Percentiles rank a stretch among this genome's conserved stretches.
These are phyloP conservation scores for Chondrostereum purpureum DNA, from an alignment of 1,284 basidiomycete species.

Conservation along the genomic window DNA sequence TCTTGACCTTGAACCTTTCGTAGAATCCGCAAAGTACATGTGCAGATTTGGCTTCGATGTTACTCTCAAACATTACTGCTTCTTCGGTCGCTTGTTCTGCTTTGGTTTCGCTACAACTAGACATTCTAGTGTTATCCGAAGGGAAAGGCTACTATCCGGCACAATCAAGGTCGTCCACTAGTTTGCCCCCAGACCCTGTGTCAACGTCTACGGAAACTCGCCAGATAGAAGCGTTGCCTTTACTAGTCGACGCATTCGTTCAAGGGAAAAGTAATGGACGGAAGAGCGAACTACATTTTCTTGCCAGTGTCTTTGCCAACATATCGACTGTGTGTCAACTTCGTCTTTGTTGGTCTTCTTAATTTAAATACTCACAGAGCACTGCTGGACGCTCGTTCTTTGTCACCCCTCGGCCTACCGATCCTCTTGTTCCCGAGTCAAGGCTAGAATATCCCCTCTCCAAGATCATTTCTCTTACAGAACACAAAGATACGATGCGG, in stretches of 20 bases:
- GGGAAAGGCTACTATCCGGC: slow-evolving; percentile 56
- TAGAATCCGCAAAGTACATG: slow-evolving; percentile 87
- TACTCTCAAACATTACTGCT: slow-evolving; percentile 90
- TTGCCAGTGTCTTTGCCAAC: slow-evolving; percentile 90
- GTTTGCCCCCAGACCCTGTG: slow-evolving; percentile 56
- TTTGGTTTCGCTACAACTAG: slow-evolving; percentile 64
- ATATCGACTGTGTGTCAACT: slow-evolving; percentile 64
- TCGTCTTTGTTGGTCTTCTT: neutral
- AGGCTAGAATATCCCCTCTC: slow-evolving; percentile 71
- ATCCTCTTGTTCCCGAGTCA: slow-evolving; percentile 32
- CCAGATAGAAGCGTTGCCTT: slow-evolving; percentile 61
- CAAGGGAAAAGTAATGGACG: slow-evolving; percentile 55
- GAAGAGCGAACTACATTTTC: slow-evolving; percentile 80
- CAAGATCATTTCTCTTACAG: slow-evolving; percentile 81
- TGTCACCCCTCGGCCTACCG: slow-evolving; percentile 47
- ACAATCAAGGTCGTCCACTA: slow-evolving; percentile 70
- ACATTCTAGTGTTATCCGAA: slow-evolving; percentile 47
- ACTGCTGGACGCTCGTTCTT: slow-evolving; percentile 68
- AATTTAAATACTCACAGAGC: slow-evolving; percentile 34
- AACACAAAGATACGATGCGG: slow-evolving; percentile 80
- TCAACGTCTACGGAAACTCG: slow-evolving; percentile 48
- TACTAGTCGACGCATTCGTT: slow-evolving; percentile 83
- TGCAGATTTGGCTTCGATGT: slow-evolving; percentile 93
- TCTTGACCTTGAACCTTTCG: slow-evolving; percentile 6
- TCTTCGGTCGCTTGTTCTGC: slow-evolving; percentile 65